Evolutionary conservation across 768 basidiomycete genomes (phyloP).

Genomic region (Naematelia aurantialba): DNA sequence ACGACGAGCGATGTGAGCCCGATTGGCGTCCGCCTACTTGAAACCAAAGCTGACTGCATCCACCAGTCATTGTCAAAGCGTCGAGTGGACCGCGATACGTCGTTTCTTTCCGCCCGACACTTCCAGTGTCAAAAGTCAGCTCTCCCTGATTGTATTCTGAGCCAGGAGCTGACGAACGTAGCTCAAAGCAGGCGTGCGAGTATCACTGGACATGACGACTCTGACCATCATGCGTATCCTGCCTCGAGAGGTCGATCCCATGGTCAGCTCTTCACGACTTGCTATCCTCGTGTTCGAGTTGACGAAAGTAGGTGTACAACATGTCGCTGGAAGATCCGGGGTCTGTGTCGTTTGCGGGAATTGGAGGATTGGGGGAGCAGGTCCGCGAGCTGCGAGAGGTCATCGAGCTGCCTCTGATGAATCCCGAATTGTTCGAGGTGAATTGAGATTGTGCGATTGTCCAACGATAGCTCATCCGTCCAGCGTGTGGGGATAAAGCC

Average conservation of each 20-base stretch:
- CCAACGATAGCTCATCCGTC: neutral
- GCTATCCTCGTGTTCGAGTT: neutral
- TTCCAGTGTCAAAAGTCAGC: conserved; percentile 64
- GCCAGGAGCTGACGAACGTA: conserved; percentile 52
- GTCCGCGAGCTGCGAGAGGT: conserved; percentile 96
- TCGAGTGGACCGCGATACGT: conserved; percentile 98
- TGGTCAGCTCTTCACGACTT: conserved; percentile 54
- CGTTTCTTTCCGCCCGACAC: conserved; percentile 88
- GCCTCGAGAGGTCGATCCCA: conserved; percentile 92
- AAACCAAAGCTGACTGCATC: neutral
- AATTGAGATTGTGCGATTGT: conserved; percentile 10
- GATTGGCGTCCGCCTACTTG: too few relatives aligned
- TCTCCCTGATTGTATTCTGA: neutral
- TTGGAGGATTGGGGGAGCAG: conserved; percentile 92
- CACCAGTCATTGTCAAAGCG: conserved; percentile 89
- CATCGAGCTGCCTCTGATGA: conserved; percentile 90
- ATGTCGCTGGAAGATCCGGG: conserved; percentile 99
- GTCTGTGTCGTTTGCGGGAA: conserved; percentile 90
- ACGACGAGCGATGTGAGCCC: conserved; percentile 88
- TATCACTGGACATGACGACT: conserved; percentile 98
- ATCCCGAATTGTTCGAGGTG: conserved; percentile 77
- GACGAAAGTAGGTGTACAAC: conserved; percentile 65
- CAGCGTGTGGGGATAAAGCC: conserved; percentile 92
- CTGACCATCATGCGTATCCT: conserved; percentile 98
- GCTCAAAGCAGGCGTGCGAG: conserved; percentile 88